Base-by-base conservation (phyloP, 2,329 filamentous ascomycete species). In the Sporothrix pallida region DNA sequence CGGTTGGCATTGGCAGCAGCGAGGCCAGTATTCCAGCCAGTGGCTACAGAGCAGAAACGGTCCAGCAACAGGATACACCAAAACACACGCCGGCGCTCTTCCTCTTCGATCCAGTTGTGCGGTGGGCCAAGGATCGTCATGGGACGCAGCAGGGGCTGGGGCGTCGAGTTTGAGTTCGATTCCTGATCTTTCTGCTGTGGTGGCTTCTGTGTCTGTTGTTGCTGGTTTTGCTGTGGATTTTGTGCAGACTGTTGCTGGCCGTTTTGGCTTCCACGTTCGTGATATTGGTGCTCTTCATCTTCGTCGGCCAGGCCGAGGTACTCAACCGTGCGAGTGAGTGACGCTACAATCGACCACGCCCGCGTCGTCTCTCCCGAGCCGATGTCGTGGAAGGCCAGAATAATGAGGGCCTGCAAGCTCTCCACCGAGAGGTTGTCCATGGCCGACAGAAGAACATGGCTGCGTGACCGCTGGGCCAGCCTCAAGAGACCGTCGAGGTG, bases 41-140 rank as follows among this genome's bases (percentile, higher is more conserved):
- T 79, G 8, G 76, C 77, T 4, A 80, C 77, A 77, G 73, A 54
- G 74, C 74, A 77, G 79, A 76, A 81, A 12, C 81, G 76, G 73
- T 83, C 81, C 15, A 83, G 74, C 26, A 79, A 75, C 75, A 83
- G 83, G 31, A 83, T 76, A 31, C 78, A 80, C 82, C 81, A 83
- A 65, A 83, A 83, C 0, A 83, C 78, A 2, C 82, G 76, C 5
- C 76, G 74, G 3, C 77, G 75, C 67, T 77, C 77, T 26, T 78
- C 76, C 15, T 74, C 77, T 56, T 82, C 81, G 0, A 77, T 79
- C 82, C 82, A 83, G 74, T 78, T 77, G 26, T 76, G 75, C 7
- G 80, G 76, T 2, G 76, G 73, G 1, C 77, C 68, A 5, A 83
- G 73, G 46, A 78, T 78, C 2, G 76, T 73, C 23, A 78, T 76